Evolutionary conservation across 2,329 filamentous ascomycete genomes (phyloP).

Genomic region (Penicillium sp.): DNA sequence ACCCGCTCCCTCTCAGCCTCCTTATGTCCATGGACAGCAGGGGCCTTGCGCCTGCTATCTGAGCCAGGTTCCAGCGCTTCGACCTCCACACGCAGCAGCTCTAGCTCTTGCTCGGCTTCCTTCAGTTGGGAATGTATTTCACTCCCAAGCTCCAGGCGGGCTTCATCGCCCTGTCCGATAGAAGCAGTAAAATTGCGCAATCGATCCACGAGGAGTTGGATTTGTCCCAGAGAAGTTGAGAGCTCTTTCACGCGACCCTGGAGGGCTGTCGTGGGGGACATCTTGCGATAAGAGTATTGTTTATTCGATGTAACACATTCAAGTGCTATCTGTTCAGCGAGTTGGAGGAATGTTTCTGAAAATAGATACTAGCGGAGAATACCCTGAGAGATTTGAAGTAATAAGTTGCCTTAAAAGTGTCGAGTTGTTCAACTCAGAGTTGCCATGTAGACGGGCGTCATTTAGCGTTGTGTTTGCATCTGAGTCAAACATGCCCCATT

Average conservation of each 20-base stretch:
- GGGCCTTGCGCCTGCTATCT: slow-evolving; percentile 30
- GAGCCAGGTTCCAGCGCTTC: slow-evolving; percentile 61
- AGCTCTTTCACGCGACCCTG: slow-evolving; percentile 52
- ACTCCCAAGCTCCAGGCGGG: slow-evolving; percentile 68
- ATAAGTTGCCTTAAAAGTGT: not conserved
- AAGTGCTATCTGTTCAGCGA: not conserved
- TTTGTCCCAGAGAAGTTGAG: slow-evolving; percentile 53
- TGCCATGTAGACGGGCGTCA: slow-evolving; percentile 30
- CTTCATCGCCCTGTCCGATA: slow-evolving; percentile 62
- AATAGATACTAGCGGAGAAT: not conserved
- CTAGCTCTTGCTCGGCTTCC: slow-evolving; percentile 78
- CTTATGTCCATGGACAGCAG: slow-evolving; percentile 47
- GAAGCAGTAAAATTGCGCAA: slow-evolving; percentile 61
- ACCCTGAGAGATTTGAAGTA: not conserved
- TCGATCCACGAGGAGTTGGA: slow-evolving; percentile 55
- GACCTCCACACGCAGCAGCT: slow-evolving; percentile 74
- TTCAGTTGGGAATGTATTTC: slow-evolving; percentile 79
- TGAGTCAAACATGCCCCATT: slow-evolving; percentile 26
- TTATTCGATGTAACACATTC: not conserved
- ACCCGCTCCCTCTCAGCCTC: slow-evolving; percentile 65
- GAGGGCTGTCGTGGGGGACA: slow-evolving; percentile 43
- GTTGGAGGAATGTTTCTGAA: too few species aligned
- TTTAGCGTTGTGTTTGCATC: slow-evolving; percentile 31
- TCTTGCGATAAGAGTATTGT: slow-evolving; percentile 21
- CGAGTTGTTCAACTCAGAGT: slow-evolving; percentile 22